phyloP scores from a whole-genome alignment of 257 asterid genomes.

The Gentiana dahurica region DNA sequence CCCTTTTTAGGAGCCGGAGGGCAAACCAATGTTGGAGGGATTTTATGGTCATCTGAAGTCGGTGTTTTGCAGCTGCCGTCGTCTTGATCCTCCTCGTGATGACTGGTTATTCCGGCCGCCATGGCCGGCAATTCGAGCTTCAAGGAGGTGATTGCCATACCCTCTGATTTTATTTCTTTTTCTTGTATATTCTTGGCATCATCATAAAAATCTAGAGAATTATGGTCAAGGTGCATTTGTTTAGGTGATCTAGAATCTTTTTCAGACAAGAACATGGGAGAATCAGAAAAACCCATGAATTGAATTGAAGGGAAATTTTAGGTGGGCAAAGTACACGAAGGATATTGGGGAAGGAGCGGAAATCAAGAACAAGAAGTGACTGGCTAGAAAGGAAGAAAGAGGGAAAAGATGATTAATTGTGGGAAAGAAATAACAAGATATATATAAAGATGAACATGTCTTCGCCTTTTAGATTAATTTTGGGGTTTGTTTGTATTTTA shows the following conservation, averaged over 20 bases:
- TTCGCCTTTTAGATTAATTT: conserved; percentile 6
- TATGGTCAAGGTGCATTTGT: too few relatives aligned
- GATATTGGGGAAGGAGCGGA: conserved; percentile 3
- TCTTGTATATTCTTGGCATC: conserved; percentile 5
- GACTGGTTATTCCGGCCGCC: background rate
- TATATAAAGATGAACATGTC: conserved; percentile 10
- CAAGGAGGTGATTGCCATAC: conserved; percentile 5
- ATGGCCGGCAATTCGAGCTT: conserved; percentile 18
- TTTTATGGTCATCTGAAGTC: conserved; percentile 22
- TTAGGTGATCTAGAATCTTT: conserved; percentile 9
- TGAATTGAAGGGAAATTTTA: conserved; percentile 4
- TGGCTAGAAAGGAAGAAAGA: conserved; percentile 5
- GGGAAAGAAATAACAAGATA: conserved; percentile 3
- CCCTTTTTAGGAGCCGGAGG: conserved; percentile 67
- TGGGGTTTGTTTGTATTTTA: conserved; percentile 13
- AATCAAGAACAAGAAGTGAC: conserved; percentile 4
- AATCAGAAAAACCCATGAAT: conserved; percentile 29
- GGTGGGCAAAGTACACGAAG: background rate
- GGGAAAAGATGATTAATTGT: background rate
- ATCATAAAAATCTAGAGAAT: conserved; percentile 4
- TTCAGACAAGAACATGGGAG: conserved; percentile 9
- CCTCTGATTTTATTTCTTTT: conserved; percentile 3
- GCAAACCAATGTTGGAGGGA: conserved; percentile 17
- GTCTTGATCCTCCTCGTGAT: conserved; percentile 7
- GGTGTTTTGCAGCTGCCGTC: conserved; percentile 39